Evolutionary conservation across 345 rosid genomes (phyloP).

Genomic region (Eucalyptus victrix): DNA sequence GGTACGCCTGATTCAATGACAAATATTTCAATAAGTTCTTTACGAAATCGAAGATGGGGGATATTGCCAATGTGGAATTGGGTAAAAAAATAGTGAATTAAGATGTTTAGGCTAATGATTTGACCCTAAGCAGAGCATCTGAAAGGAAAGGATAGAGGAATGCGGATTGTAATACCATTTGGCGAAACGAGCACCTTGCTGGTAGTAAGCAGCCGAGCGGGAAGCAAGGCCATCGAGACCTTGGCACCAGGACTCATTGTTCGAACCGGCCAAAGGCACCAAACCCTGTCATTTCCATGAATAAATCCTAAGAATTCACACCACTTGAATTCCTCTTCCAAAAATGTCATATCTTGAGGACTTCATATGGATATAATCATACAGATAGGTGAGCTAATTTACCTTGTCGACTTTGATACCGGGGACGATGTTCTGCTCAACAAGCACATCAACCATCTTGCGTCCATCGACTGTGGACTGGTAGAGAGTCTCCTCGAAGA

Average conservation of each 20-base stretch:
- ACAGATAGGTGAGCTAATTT: not conserved
- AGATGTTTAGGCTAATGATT: not conserved
- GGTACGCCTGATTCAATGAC: slow-evolving; percentile 7
- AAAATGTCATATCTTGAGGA: not conserved
- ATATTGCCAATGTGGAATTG: not conserved
- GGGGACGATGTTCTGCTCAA: slow-evolving; percentile 20
- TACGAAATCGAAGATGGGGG: not conserved
- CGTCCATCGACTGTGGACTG: slow-evolving; percentile 17
- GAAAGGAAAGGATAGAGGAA: not conserved
- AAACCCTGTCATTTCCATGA: slow-evolving; percentile 8
- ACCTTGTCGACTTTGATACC: slow-evolving; percentile 32
- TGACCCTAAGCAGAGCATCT: not conserved
- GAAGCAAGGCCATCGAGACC: slow-evolving; percentile 37
- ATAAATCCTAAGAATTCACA: not conserved
- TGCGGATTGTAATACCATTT: slow-evolving; percentile 6
- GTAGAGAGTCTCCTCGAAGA: slow-evolving; percentile 30
- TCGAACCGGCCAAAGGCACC: slow-evolving; percentile 25
- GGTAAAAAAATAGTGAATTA: not conserved
- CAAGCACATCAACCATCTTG: slow-evolving; percentile 15
- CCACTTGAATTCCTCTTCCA: not conserved
- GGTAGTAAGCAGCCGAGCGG: slow-evolving; percentile 21
- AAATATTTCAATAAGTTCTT: not conserved
- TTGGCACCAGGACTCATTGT: slow-evolving; percentile 33
- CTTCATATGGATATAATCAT: not conserved
- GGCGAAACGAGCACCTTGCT: slow-evolving; percentile 27